Percentiles rank a stretch among this genome's conserved stretches.
Conservation (phyloP, 2,329 filamentous ascomycete genomes). For the Amylocarpus encephaloides region DNA sequence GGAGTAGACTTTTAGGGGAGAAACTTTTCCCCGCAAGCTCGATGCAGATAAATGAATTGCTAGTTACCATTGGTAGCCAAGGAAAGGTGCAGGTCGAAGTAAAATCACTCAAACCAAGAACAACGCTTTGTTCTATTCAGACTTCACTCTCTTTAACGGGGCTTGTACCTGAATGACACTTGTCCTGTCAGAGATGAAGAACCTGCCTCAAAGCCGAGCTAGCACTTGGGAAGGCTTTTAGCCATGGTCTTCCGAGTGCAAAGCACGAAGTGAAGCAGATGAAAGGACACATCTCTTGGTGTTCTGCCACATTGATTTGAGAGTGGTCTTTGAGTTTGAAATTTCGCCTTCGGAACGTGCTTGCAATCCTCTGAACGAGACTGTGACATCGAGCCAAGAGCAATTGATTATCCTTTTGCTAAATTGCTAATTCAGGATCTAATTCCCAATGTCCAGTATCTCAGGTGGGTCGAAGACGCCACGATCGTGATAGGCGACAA, state of each 20-base stretch:
- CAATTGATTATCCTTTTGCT: slow-evolving; percentile 26
- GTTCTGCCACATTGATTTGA: not conserved
- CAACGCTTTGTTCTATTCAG: too few species aligned
- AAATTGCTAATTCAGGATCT: slow-evolving; percentile 40
- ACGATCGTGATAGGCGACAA: slow-evolving; percentile 42
- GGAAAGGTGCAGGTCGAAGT: not conserved
- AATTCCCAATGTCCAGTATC: slow-evolving; percentile 28
- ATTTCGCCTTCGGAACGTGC: not conserved
- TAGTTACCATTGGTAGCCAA: not conserved
- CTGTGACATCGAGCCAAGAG: slow-evolving; percentile 7
- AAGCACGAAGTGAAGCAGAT: not conserved
- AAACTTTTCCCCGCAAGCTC: not conserved
- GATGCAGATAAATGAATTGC: not conserved
- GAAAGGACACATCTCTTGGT: not conserved
- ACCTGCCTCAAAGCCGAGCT: too few species aligned
- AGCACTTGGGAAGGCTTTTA: too few species aligned
- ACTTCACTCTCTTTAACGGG: too few species aligned
- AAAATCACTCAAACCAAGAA: not conserved
- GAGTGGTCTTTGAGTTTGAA: not conserved
- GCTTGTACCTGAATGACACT: too few species aligned
- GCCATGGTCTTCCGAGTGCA: not conserved
- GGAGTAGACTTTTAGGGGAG: not conserved
- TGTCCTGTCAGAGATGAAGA: too few species aligned
- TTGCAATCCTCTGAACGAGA: slow-evolving; percentile 5
- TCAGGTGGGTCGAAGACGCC: slow-evolving; percentile 38